phyloP scores from a whole-genome alignment of 2,329 filamentous ascomycete species.

The Phialophora tarda region DNA sequence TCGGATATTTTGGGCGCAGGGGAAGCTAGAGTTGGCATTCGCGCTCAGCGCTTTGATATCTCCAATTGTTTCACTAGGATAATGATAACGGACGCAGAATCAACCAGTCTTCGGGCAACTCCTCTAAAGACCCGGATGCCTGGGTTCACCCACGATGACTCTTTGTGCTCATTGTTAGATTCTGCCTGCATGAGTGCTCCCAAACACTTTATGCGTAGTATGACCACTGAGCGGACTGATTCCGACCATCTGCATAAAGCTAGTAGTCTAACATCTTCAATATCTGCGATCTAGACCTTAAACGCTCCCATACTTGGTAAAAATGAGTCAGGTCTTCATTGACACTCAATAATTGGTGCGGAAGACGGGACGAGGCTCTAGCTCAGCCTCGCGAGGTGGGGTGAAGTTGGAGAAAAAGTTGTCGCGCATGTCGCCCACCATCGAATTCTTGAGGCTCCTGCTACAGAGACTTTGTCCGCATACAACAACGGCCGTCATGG shows the following conservation, averaged over 20 bases:
- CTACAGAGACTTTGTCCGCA: background rate
- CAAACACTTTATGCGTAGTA: background rate
- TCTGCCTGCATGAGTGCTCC: background rate
- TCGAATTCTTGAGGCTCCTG: background rate
- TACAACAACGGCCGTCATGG: conserved; percentile 22
- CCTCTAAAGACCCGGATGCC: background rate
- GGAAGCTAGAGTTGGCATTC: background rate
- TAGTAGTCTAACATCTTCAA: background rate
- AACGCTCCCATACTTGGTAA: background rate
- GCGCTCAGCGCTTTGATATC: background rate
- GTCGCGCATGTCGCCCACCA: conserved; percentile 29
- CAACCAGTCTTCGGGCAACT: background rate
- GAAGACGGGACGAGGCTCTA: background rate
- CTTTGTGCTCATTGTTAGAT: background rate
- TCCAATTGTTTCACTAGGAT: background rate
- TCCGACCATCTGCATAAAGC: background rate
- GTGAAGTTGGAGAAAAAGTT: conserved; percentile 19
- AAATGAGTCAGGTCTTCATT: background rate
- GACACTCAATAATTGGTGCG: background rate
- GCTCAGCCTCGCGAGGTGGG: conserved; percentile 11
- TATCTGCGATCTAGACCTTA: background rate
- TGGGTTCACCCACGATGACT: background rate
- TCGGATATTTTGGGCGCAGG: background rate
- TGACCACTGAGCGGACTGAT: background rate
- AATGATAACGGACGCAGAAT: background rate